Conservation (phyloP, 768 basidiomycete genomes). For the Kwoniella newhampshirensis region DNA sequence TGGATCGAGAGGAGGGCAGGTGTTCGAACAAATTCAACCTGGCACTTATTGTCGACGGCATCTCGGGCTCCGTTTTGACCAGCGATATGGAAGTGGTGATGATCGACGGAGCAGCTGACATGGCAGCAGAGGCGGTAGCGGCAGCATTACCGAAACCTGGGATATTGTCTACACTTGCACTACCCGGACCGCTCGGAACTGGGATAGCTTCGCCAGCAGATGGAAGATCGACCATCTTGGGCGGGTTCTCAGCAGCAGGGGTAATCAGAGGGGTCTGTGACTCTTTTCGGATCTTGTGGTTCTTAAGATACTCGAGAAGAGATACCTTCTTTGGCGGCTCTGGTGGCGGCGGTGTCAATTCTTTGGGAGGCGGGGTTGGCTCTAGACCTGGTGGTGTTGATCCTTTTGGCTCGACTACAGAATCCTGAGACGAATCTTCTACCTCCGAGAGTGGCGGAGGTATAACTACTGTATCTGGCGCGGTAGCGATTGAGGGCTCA, state of each 20-base stretch:
- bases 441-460: background rate
- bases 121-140: background rate
- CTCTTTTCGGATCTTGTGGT: constrained; percentile 35
- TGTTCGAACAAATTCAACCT: constrained; percentile 24
- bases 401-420: background rate
- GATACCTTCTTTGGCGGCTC: constrained; percentile 40
- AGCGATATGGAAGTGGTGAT: background rate
- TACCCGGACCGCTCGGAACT: background rate
- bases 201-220: background rate
- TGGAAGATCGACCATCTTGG: background rate
- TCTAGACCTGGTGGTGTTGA: constrained; percentile 23
- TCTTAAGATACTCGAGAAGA: constrained; percentile 39
- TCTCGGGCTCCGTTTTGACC: constrained; percentile 17
- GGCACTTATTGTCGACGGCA: constrained; percentile 4
- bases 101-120: background rate
- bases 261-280: constrained; percentile 6
- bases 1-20: constrained; percentile 14
- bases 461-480: constrained; percentile 2
- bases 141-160: constrained; percentile 18
- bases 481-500: constrained; percentile 7
- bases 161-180: constrained; percentile 9
- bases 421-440: constrained; percentile 4
- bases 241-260: too few relatives aligned
- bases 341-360: constrained; percentile 32
- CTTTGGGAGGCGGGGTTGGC: constrained; percentile 16